phyloP scores from a whole-genome alignment of 1,284 basidiomycete species.

The Heterobasidion irregulare region DNA sequence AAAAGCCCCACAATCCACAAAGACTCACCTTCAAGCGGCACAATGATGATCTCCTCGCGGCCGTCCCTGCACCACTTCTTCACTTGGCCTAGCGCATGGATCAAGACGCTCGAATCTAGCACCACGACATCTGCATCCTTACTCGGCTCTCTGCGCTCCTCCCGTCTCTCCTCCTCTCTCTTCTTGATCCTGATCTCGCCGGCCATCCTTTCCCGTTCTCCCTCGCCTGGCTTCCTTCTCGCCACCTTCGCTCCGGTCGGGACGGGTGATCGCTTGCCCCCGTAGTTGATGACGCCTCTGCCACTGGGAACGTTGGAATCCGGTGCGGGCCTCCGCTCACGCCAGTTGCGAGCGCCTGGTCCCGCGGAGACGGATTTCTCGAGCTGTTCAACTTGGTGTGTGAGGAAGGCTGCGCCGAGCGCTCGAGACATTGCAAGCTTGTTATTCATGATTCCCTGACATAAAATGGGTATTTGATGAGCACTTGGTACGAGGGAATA shows the following conservation, averaged over 20 bases:
- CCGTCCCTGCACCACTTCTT: constrained; percentile 76
- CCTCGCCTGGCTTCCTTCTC: constrained; percentile 20
- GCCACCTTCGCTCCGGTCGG: constrained; percentile 6
- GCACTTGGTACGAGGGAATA: not conserved
- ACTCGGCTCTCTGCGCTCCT: constrained; percentile 22
- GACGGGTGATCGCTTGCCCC: constrained; percentile 12
- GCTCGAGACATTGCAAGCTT: constrained; percentile 76
- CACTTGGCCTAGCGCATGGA: constrained; percentile 76
- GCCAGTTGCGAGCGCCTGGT: constrained; percentile 50
- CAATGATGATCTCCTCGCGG: constrained; percentile 61
- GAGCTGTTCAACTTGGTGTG: constrained; percentile 76
- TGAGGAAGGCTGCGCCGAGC: constrained; percentile 74
- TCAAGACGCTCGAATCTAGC: constrained; percentile 80
- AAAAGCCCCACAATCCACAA: not conserved
- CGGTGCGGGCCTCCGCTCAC: constrained; percentile 25
- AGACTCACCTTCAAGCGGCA: constrained; percentile 79
- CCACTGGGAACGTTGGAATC: not conserved
- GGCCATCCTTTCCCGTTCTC: constrained; percentile 17
- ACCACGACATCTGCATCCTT: constrained; percentile 72
- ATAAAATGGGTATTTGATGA: too few relatives aligned
- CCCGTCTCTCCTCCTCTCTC: constrained; percentile 14
- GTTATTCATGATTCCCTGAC: constrained; percentile 20
- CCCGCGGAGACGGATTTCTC: constrained; percentile 59
- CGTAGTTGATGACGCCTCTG: constrained; percentile 7
- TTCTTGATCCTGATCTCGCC: constrained; percentile 9